Base-by-base conservation (phyloP, 2,329 filamentous ascomycete species). In the Fusarium paranaense region DNA sequence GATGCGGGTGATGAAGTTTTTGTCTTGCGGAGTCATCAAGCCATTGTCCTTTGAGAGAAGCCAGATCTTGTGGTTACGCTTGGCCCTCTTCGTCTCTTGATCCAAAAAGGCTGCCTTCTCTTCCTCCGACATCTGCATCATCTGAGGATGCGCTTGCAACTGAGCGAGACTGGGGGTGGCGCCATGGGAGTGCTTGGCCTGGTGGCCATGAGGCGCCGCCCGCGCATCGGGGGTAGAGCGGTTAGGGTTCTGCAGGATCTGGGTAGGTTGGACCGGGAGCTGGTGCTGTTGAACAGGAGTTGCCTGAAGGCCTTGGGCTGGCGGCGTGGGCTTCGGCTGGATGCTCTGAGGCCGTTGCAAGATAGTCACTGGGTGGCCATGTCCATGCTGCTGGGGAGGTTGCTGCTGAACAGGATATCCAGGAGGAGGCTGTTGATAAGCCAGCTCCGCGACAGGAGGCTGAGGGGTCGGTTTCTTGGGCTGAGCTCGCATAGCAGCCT, bases 1-100 rank as follows among this genome's bases (percentile, higher is more conserved):
- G 74, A 99, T 99, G 20, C 97, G 92, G 6, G 97, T 98, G 76
- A 99, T 98, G 84, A 98, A 99, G 82, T 98, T 99, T 88, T 99
- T 99, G 84, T 99, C 97, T 81, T 98, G 96, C 0, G 97, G 97
- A 5, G 97, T 99, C 97, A 99, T 99, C 70, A 99, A 85, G 27
- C 97, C 97, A 80, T 99, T 99, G 78, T 97, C 95, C 84, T 95
- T 95, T 27, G 95, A 97, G 62, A 98, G 86, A 47, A 97, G 87
- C 85, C 95, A 96, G 71, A 99, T 98, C 87, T 99, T 99, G 86
- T 98, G 96, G 80, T 99, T 98, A 47, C 97, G 91, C 87, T 99
- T 99, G 7, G 97, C 95, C 60, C 97, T 92, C 84, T 95, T 97
- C 0, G 95, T 95, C 82, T 99, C 97, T 81, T 98, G 95, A 73